Evolutionary conservation across 2,329 filamentous ascomycete genomes (phyloP).

Genomic region (Fusarium tupiense): DNA sequence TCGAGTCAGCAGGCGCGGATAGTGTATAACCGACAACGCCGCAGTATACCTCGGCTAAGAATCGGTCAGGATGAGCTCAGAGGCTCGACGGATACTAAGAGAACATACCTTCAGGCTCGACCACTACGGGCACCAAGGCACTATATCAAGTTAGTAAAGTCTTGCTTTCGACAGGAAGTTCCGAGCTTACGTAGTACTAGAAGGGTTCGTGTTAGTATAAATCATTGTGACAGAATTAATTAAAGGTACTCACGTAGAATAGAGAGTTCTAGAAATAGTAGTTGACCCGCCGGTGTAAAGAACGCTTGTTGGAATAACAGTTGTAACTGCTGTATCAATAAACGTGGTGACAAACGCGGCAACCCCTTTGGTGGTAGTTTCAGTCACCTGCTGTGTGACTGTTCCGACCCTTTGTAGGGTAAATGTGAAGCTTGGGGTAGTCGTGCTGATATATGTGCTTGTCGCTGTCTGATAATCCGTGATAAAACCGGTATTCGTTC

Average conservation of each 20-base stretch:
- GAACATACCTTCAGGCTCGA: neutral
- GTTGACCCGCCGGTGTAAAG: neutral
- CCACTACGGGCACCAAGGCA: neutral
- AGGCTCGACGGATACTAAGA: neutral
- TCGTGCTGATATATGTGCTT: neutral
- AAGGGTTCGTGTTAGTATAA: neutral
- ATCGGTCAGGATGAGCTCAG: neutral
- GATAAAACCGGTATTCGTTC: neutral
- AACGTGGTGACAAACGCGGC: neutral
- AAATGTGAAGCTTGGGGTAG: neutral
- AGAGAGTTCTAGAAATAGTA: neutral
- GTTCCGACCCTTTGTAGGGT: neutral
- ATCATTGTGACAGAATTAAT: rapidly evolving
- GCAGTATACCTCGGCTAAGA: neutral
- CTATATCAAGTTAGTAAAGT: neutral
- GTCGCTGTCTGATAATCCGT: neutral
- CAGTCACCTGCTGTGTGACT: neutral
- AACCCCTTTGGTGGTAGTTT: neutral
- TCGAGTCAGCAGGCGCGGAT: neutral
- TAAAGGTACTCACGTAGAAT: neutral
- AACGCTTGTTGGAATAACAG: neutral
- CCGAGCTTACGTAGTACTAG: neutral
- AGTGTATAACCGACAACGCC: neutral
- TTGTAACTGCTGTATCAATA: neutral
- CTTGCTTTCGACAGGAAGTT: neutral